These are phyloP conservation scores for Vararia minispora DNA, from an alignment of 768 basidiomycete genomes.

Conservation along the genomic window DNA sequence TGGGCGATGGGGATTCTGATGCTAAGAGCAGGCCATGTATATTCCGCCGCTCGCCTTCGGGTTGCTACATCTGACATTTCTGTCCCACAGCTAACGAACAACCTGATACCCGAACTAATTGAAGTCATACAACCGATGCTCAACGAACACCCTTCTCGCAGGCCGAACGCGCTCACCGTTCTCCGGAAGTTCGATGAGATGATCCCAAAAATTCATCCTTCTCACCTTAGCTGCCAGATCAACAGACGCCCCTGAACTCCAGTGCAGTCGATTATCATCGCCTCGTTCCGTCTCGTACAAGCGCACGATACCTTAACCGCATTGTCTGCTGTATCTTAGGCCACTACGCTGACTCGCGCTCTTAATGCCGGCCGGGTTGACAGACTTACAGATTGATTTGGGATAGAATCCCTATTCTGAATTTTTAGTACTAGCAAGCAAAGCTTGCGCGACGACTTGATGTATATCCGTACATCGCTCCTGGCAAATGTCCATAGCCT, in stretches of 20 bases:
- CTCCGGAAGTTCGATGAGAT: background rate
- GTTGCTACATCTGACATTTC: too few relatives aligned
- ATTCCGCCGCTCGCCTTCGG: too few relatives aligned
- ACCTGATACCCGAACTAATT: background rate
- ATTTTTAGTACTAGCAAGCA: slow-evolving; percentile 35
- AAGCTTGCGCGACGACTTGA: slow-evolving; percentile 58
- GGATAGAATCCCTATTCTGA: too few relatives aligned
- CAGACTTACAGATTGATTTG: too few relatives aligned
- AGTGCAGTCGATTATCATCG: too few relatives aligned
- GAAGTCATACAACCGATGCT: background rate
- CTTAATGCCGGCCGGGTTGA: too few relatives aligned
- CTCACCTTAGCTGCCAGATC: background rate
- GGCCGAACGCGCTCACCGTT: background rate
- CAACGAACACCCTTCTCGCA: background rate
- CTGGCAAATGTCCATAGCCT: slow-evolving; percentile 68
- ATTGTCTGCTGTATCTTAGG: too few relatives aligned
- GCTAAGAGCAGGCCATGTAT: slow-evolving; percentile 52
- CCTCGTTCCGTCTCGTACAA: too few relatives aligned
- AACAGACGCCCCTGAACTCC: too few relatives aligned
- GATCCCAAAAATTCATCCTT: background rate
- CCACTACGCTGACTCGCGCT: too few relatives aligned
- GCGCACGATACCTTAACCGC: too few relatives aligned
- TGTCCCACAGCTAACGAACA: background rate
- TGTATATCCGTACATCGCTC: slow-evolving; percentile 68
- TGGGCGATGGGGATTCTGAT: slow-evolving; percentile 63